A percentile compares a stretch with the other conserved stretches of the same genome.
phyloP scores from a whole-genome alignment of 208 protist genomes.

The Blechomonas ayalai region DNA sequence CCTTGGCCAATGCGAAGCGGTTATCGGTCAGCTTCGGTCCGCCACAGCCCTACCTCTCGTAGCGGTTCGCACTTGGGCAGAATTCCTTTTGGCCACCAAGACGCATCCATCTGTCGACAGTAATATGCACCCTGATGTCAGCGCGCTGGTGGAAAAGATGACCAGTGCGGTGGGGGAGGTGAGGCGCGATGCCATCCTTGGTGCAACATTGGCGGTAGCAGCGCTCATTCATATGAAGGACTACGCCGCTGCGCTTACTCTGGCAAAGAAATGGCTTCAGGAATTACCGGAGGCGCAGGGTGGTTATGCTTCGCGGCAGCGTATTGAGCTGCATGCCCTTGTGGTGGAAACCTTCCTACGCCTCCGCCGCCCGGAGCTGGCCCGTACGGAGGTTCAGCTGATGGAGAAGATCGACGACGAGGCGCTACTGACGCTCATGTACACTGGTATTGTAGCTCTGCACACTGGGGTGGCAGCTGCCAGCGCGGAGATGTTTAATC shows the following conservation, averaged over 20 bases:
- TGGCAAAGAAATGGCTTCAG: conserved; percentile 49
- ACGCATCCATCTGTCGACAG: background rate
- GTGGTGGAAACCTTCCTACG: conserved; percentile 61
- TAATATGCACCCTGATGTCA: conserved; percentile 6
- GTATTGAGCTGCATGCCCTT: conserved; percentile 52
- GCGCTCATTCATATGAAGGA: conserved; percentile 43
- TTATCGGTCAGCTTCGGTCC: conserved; percentile 43
- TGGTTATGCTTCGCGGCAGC: conserved; percentile 12
- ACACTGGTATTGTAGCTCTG: conserved; percentile 48
- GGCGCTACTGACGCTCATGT: conserved; percentile 64
- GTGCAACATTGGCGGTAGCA: conserved; percentile 37
- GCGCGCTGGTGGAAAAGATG: conserved; percentile 16
- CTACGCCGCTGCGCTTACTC: conserved; percentile 29
- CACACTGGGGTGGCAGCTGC: conserved; percentile 26
- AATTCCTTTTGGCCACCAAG: conserved; percentile 26
- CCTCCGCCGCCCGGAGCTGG: conserved; percentile 69
- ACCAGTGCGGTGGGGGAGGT: conserved; percentile 16
- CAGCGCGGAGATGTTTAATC: conserved; percentile 22
- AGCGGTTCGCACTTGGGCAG: conserved; percentile 43
- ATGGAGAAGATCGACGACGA: conserved; percentile 88
- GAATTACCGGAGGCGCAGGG: conserved; percentile 26
- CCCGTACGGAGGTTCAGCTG: conserved; percentile 42
- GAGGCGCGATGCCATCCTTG: conserved; percentile 8
- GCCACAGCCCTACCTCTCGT: conserved; percentile 42
- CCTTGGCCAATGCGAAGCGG: conserved; percentile 59